phyloP scores from a whole-genome alignment of 345 rosid genomes.

The Cochlearia excelsa region DNA sequence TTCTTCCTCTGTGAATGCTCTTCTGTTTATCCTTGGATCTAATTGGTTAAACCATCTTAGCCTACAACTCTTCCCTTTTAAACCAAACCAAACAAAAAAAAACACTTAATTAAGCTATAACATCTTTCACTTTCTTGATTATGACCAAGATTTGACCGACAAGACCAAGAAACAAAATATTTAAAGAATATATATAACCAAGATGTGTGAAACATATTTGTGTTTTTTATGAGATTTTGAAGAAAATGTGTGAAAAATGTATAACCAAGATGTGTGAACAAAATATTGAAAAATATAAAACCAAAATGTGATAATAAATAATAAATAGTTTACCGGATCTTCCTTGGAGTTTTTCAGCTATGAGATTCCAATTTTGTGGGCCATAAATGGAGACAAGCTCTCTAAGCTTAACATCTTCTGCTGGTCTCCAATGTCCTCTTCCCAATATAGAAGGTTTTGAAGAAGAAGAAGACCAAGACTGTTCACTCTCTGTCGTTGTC shows the following conservation, averaged over 20 bases:
- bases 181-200: not conserved
- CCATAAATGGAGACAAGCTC: slow-evolving; percentile 91
- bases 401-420: slow-evolving; percentile 86
- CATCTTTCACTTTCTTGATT: slow-evolving; percentile 5
- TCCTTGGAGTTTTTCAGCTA: slow-evolving; percentile 87
- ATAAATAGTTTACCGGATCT: slow-evolving; percentile 68
- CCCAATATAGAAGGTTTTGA: slow-evolving; percentile 32
- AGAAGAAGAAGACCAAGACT: slow-evolving; percentile 67
- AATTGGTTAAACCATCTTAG: slow-evolving; percentile 96
- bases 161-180: not conserved
- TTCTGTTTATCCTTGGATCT: slow-evolving; percentile 89
- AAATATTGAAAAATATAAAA: not conserved
- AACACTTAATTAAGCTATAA: slow-evolving; percentile 3
- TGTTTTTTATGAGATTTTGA: slow-evolving; percentile 3
- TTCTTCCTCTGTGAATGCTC: slow-evolving; percentile 90
- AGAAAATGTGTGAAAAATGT: not conserved
- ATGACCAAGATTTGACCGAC: slow-evolving; percentile 9
- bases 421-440: slow-evolving; percentile 98
- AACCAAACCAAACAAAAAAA: not conserved
- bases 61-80: slow-evolving; percentile 91
- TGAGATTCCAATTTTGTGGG: slow-evolving; percentile 98
- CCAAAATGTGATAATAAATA: not conserved
- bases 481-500: slow-evolving; percentile 41
- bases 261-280: too few species aligned
- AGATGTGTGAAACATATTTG: slow-evolving; percentile 1